phyloP scores from a whole-genome alignment of 352 stramenopile genomes.

The Phytopythium litorale region DNA sequence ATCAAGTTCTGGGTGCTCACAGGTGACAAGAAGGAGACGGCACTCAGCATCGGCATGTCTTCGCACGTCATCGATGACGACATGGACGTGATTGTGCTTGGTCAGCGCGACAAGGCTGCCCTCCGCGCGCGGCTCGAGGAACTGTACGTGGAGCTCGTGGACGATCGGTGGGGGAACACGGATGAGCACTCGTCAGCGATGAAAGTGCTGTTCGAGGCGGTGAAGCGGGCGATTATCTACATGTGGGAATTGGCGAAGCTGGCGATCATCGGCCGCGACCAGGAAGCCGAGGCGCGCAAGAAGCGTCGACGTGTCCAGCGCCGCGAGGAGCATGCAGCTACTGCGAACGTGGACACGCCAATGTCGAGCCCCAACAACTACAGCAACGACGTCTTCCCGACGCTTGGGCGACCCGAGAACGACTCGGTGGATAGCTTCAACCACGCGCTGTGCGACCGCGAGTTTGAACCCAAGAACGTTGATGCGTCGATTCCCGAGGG shows the following conservation, averaged over 20 bases:
- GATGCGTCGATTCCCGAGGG: conserved; percentile 26
- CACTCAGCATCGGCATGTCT: conserved; percentile 85
- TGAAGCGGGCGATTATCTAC: conserved; percentile 67
- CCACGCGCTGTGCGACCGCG: conserved; percentile 49
- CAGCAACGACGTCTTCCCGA: conserved; percentile 64
- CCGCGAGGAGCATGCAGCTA: conserved; percentile 36
- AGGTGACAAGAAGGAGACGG: conserved; percentile 88
- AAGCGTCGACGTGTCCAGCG: conserved; percentile 54
- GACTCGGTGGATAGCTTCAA: conserved; percentile 58
- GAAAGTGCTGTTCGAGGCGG: conserved; percentile 73
- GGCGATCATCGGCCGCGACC: conserved; percentile 62
- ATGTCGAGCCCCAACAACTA: conserved; percentile 41
- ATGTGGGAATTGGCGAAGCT: conserved; percentile 67
- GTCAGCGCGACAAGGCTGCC: conserved; percentile 74
- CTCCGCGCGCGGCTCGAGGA: conserved; percentile 77
- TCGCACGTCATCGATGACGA: conserved; percentile 89
- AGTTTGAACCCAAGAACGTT: conserved; percentile 68
- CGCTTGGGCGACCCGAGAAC: conserved; percentile 30
- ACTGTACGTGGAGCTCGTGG: conserved; percentile 83
- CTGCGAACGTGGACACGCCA: conserved; percentile 21
- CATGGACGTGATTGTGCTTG: conserved; percentile 88
- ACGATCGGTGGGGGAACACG: conserved; percentile 80
- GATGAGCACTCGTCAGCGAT: conserved; percentile 75
- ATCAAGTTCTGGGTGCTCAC: conserved; percentile 98
- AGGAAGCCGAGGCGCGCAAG: conserved; percentile 63